Evolutionary conservation across 306 rosid genomes (phyloP), one percentile per base, ranked within the genome.

Genomic region (Rosa chinensis): DNA sequence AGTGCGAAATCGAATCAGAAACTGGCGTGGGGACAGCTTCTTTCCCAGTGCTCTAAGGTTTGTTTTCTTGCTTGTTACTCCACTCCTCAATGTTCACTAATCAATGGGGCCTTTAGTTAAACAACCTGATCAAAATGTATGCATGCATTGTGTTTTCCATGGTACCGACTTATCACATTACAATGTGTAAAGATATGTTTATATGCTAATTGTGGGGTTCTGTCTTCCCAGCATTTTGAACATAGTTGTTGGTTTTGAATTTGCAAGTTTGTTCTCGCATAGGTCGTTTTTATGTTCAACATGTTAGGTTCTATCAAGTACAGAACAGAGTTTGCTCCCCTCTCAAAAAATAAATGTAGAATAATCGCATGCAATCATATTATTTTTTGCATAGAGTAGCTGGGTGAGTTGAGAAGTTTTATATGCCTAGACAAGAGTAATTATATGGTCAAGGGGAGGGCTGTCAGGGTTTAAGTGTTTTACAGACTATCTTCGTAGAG

Each of bases 1-100:
- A 53, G 79, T 74, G 62, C 91, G 1, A 88, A 86, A 69, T 72
- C 81, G 1, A 74, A 58, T 75, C 84, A 85, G 49, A 89, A 89
- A 79, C 72, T 68, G 68, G 88, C 90, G 5, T 95, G 99, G 99
- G 99, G 94, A 67, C 93, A 85, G 81, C 97, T 95, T 72, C 86
- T 95, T 77, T 95, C 99, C 70, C 99, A 95, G 91, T 90, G 67
- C 81, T 86, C 97, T 53, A 90, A 91, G 99, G 99, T 95, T 82
- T 68, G 67, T 37, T 82, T 89, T 80, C 53, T 68, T 35, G 42
- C 69, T 43, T 23, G 66, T 63, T 53, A 12, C 80, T 67, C 67
- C 71, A 66, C 23, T 37, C 39, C 21, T 67, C 67, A 39, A 39
- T 37, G 70, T 10, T 10, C 18, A 62, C 68, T 28, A 62, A 28